phyloP scores from a whole-genome alignment of 1,284 basidiomycete species.

The Inonotus hispidus region DNA sequence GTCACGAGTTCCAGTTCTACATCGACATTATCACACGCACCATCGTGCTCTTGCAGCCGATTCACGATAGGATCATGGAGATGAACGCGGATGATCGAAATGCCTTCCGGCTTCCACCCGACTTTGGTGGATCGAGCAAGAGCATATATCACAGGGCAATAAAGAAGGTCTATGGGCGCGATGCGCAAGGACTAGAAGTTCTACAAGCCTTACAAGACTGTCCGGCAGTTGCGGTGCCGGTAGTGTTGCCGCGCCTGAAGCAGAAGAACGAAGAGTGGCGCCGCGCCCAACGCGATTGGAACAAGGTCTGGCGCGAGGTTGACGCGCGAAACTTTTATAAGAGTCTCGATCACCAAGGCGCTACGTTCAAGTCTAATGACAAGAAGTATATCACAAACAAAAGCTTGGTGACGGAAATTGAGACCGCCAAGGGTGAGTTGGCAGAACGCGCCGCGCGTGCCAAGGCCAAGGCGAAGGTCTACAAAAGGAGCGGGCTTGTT shows the following conservation, averaged over 20 bases:
- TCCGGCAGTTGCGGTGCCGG: conserved; percentile 86
- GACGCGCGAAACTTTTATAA: conserved; percentile 98
- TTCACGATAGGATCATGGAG: conserved; percentile 80
- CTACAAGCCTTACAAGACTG: conserved; percentile 91
- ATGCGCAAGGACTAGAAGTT: conserved; percentile 76
- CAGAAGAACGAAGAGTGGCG: conserved; percentile 98
- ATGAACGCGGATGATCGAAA: conserved; percentile 89
- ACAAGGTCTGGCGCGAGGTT: conserved; percentile 94
- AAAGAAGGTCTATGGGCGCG: conserved; percentile 91
- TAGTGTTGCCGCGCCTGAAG: conserved; percentile 87
- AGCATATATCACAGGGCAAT: conserved; percentile 91
- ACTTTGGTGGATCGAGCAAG: conserved; percentile 86
- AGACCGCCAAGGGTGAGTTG: conserved; percentile 71
- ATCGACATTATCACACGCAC: conserved; percentile 91
- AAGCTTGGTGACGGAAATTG: conserved; percentile 86
- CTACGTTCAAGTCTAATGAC: conserved; percentile 92
- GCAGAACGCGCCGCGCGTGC: conserved; percentile 35
- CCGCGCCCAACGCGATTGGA: conserved; percentile 92
- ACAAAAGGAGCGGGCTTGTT: conserved; percentile 31
- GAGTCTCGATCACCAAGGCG: conserved; percentile 93
- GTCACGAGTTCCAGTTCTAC: conserved; percentile 97
- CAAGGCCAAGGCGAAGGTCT: conserved; percentile 1
- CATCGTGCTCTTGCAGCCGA: conserved; percentile 88
- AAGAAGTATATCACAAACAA: conserved; percentile 94
- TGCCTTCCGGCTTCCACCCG: conserved; percentile 79